phyloP scores from a whole-genome alignment of 257 asterid species.

The Solanum lycopersicoides region DNA sequence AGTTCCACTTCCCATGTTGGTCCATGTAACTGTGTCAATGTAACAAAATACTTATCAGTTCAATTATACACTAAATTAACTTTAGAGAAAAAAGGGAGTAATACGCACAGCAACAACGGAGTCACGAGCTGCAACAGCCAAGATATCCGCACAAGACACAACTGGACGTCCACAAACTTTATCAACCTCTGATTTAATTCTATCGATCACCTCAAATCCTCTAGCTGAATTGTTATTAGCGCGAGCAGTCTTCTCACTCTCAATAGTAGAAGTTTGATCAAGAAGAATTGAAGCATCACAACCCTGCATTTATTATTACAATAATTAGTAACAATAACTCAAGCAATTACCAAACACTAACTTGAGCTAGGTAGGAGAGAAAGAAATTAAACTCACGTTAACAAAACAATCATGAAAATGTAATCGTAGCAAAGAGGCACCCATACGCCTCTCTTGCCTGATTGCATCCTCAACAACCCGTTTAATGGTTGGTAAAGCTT shows the following conservation, averaged over 20 bases:
- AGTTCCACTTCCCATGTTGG: constrained; percentile 34
- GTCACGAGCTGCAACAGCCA: constrained; percentile 55
- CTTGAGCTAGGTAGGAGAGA: neutral
- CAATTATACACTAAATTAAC: neutral
- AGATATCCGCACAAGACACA: constrained; percentile 47
- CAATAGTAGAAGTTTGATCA: constrained; percentile 14
- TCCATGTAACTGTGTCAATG: constrained; percentile 37
- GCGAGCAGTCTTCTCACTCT: constrained; percentile 21
- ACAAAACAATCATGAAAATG: constrained; percentile 25
- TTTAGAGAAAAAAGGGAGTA: neutral
- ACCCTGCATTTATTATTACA: constrained; percentile 33
- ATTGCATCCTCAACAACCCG: constrained; percentile 23
- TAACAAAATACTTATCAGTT: neutral
- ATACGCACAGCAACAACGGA: constrained; percentile 18
- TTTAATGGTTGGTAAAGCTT: constrained; percentile 24
- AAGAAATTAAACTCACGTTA: neutral
- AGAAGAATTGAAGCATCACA: constrained; percentile 42
- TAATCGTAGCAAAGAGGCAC: constrained; percentile 16
- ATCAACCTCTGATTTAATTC: constrained; percentile 18
- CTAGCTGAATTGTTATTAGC: neutral
- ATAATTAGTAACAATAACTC: neutral
- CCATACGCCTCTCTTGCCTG: constrained; percentile 21
- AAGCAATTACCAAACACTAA: neutral
- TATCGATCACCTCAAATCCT: constrained; percentile 44
- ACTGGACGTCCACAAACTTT: constrained; percentile 19